phyloP scores from a whole-genome alignment of 441 rosid genomes.

The Syzygium malaccense region DNA sequence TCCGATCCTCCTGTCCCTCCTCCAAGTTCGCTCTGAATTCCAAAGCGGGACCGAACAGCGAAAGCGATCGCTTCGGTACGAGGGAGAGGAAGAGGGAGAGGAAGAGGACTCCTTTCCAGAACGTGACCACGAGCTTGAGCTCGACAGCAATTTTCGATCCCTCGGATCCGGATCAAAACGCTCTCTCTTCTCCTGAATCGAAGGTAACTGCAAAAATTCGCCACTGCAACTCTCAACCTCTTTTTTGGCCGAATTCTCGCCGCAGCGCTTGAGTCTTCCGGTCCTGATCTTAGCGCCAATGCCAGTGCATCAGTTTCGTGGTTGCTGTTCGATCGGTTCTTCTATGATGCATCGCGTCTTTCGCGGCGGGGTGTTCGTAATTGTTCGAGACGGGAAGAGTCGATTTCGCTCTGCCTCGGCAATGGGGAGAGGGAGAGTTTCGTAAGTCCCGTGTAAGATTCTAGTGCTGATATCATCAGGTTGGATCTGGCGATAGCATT shows the following conservation, averaged over 20 bases:
- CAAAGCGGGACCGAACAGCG: not conserved
- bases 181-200: not conserved
- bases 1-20: not conserved
- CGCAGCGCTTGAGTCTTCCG: not conserved
- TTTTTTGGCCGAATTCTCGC: not conserved
- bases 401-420: not conserved
- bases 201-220: not conserved
- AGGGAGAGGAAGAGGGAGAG: not conserved
- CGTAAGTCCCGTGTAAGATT: not conserved
- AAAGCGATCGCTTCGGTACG: not conserved
- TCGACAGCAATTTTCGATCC: not conserved
- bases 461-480: not conserved
- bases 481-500: not conserved
- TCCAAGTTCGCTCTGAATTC: not conserved
- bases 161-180: not conserved
- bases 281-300: not conserved
- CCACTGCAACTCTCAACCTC: not conserved
- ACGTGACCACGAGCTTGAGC: not conserved
- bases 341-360: not conserved
- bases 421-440: not conserved
- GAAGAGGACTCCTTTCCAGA: not conserved
- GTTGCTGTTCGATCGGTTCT: not conserved
- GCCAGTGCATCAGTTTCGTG: not conserved
- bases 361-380: not conserved
- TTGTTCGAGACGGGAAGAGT: not conserved